Percentiles rank a stretch among this genome's conserved stretches.
phyloP scores from a whole-genome alignment of 495 filamentous ascomycete species.

The Penicillium pancosmium region DNA sequence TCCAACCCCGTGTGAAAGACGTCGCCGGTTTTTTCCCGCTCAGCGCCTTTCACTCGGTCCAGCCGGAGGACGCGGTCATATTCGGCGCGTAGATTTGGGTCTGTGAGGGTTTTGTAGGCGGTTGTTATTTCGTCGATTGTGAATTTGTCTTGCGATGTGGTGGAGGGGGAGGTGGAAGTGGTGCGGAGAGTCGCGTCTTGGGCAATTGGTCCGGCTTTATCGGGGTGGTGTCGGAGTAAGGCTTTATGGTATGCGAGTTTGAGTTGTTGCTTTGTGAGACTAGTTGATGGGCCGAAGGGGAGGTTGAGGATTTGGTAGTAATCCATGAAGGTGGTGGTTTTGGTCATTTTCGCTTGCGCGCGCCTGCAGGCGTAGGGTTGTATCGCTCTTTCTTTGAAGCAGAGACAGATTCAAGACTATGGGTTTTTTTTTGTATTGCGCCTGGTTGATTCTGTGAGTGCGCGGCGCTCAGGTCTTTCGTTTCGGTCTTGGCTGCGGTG shows the following conservation, averaged over 20 bases:
- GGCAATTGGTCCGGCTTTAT: constrained; percentile 56
- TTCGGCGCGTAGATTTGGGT: constrained; percentile 56
- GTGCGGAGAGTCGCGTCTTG: constrained; percentile 9
- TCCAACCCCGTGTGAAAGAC: constrained; percentile 71
- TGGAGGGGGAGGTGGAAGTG: not conserved
- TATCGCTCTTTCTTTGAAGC: too few species aligned
- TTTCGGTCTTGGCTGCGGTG: not conserved
- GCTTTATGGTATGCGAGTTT: constrained; percentile 80
- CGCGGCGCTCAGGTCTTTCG: not conserved
- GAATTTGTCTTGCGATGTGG: constrained; percentile 22
- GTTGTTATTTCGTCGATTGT: constrained; percentile 78
- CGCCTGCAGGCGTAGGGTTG: not conserved
- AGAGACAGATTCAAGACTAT: too few species aligned
- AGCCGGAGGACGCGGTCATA: constrained; percentile 65
- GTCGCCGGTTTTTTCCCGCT: constrained; percentile 31
- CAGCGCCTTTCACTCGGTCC: constrained; percentile 28
- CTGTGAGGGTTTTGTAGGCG: constrained; percentile 72
- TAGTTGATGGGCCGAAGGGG: constrained; percentile 30
- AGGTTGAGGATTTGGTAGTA: constrained; percentile 59
- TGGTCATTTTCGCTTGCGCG: constrained; percentile 24
- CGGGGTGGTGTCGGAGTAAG: constrained; percentile 78
- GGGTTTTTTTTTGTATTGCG: too few species aligned
- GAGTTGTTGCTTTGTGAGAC: constrained; percentile 50
- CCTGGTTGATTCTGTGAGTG: not conserved
- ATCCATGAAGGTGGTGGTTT: constrained; percentile 25